These are phyloP conservation scores for Toxoplasma gondii DNA, from an alignment of 169 alveolate genomes.

Conservation along the genomic window DNA sequence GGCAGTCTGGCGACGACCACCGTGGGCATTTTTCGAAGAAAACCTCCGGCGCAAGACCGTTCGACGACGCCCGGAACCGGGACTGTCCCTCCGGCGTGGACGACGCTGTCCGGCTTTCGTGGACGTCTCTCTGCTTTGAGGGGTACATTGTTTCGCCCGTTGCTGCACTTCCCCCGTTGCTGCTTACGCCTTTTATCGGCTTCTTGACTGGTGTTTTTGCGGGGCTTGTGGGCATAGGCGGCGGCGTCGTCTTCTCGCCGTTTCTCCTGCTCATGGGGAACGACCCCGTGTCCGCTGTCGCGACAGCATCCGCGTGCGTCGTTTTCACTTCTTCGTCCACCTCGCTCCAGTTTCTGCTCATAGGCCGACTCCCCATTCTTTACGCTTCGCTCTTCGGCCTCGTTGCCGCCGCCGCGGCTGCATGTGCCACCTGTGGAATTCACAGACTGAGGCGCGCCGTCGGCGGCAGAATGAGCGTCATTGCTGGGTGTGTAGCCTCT, in stretches of 20 bases:
- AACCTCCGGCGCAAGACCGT: too few relatives aligned
- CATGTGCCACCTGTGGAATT: slow-evolving; percentile 49
- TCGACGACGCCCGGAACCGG: too few relatives aligned
- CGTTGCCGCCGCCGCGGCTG: slow-evolving; percentile 63
- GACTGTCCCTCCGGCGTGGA: too few relatives aligned
- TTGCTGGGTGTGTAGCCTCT: slow-evolving; percentile 58
- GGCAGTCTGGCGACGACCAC: background rate
- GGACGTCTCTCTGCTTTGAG: background rate
- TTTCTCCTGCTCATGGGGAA: slow-evolving; percentile 81
- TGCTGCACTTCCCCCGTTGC: background rate
- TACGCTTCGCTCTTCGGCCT: slow-evolving; percentile 47
- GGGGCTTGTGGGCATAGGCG: slow-evolving; percentile 90
- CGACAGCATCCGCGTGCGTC: slow-evolving; percentile 66
- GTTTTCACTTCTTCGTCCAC: slow-evolving; percentile 71
- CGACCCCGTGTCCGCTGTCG: slow-evolving; percentile 77
- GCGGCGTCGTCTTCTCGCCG: slow-evolving; percentile 88
- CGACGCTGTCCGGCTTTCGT: background rate
- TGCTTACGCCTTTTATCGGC: slow-evolving; percentile 67
- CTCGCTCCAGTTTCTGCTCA: slow-evolving; percentile 67
- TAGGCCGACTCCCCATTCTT: slow-evolving; percentile 51
- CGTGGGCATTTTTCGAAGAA: background rate
- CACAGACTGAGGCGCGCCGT: slow-evolving; percentile 48
- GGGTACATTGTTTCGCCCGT: background rate
- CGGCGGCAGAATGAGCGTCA: slow-evolving; percentile 45
- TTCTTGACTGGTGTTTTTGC: slow-evolving; percentile 80